These are phyloP conservation scores for Vachellia pachyceras DNA, from an alignment of 306 rosid genomes.

Conservation along the genomic window DNA sequence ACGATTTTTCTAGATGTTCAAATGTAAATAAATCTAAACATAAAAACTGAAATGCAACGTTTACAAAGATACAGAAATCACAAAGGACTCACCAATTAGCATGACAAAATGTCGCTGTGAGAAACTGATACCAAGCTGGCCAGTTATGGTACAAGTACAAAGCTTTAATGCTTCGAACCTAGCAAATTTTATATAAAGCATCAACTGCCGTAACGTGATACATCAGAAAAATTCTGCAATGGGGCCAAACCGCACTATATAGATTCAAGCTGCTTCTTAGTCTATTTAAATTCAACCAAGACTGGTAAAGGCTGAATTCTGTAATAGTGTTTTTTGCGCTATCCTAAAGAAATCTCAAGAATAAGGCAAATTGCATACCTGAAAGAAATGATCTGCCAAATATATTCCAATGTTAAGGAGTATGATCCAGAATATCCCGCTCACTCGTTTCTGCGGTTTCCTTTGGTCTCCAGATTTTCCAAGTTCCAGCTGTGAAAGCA, in stretches of 20 bases:
- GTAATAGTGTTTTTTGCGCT: neutral
- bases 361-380: slow-evolving; percentile 51
- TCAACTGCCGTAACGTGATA: slow-evolving; percentile 16
- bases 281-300: neutral
- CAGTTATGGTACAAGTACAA: slow-evolving; percentile 79
- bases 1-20: neutral
- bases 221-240: slow-evolving; percentile 22
- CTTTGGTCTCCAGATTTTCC: slow-evolving; percentile 56
- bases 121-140: slow-evolving; percentile 92
- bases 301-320: neutral
- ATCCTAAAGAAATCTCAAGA: neutral
- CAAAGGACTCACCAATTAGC: slow-evolving; percentile 82
- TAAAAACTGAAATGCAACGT: neutral
- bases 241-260: no score
- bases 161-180: slow-evolving; percentile 66
- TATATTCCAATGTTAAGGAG: slow-evolving; percentile 80
- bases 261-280: slow-evolving; percentile 2
- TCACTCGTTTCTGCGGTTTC: slow-evolving; percentile 68
- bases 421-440: slow-evolving; percentile 89
- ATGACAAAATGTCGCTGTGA: slow-evolving; percentile 95
- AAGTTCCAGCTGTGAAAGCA: slow-evolving; percentile 75
- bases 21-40: neutral
- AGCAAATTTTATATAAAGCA: slow-evolving; percentile 11
- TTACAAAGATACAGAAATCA: neutral
- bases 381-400: slow-evolving; percentile 80